Evolutionary conservation across 305 asterid species (phyloP), one percentile per base, ranked within the genome.

Genomic region (Petunia hybrid): DNA sequence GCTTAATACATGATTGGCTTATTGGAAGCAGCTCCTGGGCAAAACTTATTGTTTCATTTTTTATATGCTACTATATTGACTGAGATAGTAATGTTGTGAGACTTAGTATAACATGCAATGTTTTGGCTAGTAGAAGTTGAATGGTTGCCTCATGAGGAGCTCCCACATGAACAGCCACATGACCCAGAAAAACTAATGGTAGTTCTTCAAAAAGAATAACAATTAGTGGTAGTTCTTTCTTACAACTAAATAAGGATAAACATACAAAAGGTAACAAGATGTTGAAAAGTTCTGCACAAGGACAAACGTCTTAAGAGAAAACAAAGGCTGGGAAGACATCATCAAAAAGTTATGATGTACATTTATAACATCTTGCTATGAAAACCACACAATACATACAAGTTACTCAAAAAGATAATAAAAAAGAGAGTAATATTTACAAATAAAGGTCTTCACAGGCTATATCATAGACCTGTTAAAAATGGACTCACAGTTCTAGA

Each of bases 381-480:
- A 53, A 38, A 7, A 55, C 36, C n/a, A 74, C 7, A n/a, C 14
- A 13, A 48, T 75, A 75, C 79, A 75, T 75, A 75, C 79, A 75
- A 53, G 64, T 38, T 63, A 64, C 70, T 74, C 12, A 3, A 6
- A 51, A 10, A 70, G 35, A 46, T 2, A 48, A 7, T 8, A 0
- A 51, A 51, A 1, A 5, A 35, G 40, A 55, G 1, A 61, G 38
- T 38, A 75, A n/a, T 62, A 75, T 75, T 55, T 75, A 55, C 79
- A 75, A 13, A 73, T 51, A 13, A 74, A 38, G n/a, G 48, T 55
- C 46, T 7, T 48, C 14, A 38, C 79, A 74, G 39, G n/a, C 65
- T 74, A 38, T 74, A 38, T 4, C 39, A 38, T 53, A 53, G 16
- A 53, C 65, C 79, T 38, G 64, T 53, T 74, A 53, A 53, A 74